Base-by-base conservation (phyloP, 495 filamentous ascomycete species). In the Aspergillus cristatus region DNA sequence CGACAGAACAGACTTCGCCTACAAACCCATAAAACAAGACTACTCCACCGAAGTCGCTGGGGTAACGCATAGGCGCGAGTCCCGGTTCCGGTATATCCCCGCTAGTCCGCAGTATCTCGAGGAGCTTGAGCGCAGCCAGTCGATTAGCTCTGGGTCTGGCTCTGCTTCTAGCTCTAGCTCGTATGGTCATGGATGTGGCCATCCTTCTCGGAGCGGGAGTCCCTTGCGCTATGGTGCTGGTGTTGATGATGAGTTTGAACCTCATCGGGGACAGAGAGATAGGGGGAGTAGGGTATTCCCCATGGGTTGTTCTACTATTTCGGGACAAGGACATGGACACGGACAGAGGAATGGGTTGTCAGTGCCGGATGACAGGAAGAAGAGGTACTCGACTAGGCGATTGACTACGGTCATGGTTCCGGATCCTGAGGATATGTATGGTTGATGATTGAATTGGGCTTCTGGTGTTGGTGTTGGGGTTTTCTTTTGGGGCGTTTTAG, bases 341-440 rank as follows among this genome's bases (percentile, higher is more conserved):
- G 28, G 18, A 14, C 4, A 24, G 4, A 4, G 20, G 20, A 24
- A 24, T 24, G 20, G 20, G 20, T 8, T 24, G 20, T 24, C 20
- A n/a, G n/a, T n/a, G n/a, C n/a, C n/a, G n/a, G n/a, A n/a, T 24
- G 8, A 24, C 8, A 54, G 60, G 40, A 54, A 49, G 35, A 57
- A 45, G 34, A 37, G 47, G 15, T 37, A 37, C 14, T 55, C 52
- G n/a, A 29, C 46, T 16, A 54, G 48, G 35, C 47, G 53, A 1
- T 47, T 67, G 60, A 66, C 62, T 29, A 43, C 58, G 35, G 46
- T 51, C 1, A 69, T 69, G 65, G 65, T 69, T 5, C 60, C 63
- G n/a, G 53, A 62, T 45, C 39, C 55, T 4, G 65, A 67, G 10
- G 60, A 66, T 14, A 51, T 67, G 12, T 67, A 61, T 45, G 54